Evolutionary conservation across 163 green algal species (phyloP), one percentile per base, ranked within the genome.

Genomic region (Chloroidium sp.): DNA sequence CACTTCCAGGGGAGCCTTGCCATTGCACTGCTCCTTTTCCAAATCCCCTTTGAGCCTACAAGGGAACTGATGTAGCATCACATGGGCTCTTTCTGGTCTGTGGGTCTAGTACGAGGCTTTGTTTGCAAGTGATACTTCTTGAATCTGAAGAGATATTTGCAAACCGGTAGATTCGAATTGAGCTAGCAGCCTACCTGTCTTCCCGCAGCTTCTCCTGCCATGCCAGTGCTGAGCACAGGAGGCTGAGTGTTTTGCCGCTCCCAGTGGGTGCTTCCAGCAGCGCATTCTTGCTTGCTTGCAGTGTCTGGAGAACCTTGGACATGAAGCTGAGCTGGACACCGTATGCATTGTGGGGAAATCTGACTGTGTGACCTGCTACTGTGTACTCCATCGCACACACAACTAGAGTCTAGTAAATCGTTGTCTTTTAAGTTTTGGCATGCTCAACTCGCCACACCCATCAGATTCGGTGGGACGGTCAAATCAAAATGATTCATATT

Each of bases 211-310:
- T 87, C 64, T 90, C 81, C 62, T 94, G 89, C 96, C 96, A 98
- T 0, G 93, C 95, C 59, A 99, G 85, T 0, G 94, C 91, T 13
- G 95, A 90, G 84, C 96, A 99, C 61, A 99, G 91, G 84, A 99
- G 89, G 79, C 92, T 97, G 61, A 99, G 86, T 3, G 96, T 98
- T 87, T 99, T 99, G 62, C 95, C 95, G 1, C 88, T 93, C 78
- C 94, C 94, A 3, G 94, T 98, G 61, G 94, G 94, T 78, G 90
- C 94, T 82, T 98, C 94, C 72, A 98, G 88, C 80, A 98, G 86
- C 3, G 93, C 94, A 79, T 97, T 96, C 64, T 90, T 84, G 10
- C 82, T 76, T 4, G 81, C 84, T 85, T 94, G 85, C 59, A 95
- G 79, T 13, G 89, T 85, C 57, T 84, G 14, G 1, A 96, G 78